Base-by-base conservation (phyloP, 345 rosid genomes). In the Syzygium aromaticum region DNA sequence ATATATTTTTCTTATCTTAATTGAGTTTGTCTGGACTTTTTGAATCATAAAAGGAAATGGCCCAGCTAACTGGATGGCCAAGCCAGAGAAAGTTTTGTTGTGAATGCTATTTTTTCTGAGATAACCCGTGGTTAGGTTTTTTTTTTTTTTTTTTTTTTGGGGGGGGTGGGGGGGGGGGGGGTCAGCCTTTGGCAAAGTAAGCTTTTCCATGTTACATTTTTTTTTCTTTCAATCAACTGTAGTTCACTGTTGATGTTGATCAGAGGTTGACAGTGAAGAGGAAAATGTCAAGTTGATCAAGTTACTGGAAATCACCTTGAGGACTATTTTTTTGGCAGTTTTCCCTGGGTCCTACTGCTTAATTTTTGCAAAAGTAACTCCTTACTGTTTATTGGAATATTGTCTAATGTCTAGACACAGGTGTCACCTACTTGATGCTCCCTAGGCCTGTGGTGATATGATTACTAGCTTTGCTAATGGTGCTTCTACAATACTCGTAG, bases 1-100 rank as follows among this genome's bases (percentile, higher is more conserved):
- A 63, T 84, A 22, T n/a, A 64, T 19, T 83, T 33, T 87, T 90
- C 78, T 87, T 43, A 61, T 80, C 56, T 49, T 84, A 46, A 83
- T 89, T 46, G 77, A 63, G 78, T 87, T 88, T 86, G 53, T 14
- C 14, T 5, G 49, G 43, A 38, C 27, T 38, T 73, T 38, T 33
- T 25, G 25, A 38, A 19, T 73, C 49, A 73, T 40, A 73, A 73
- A 73, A 33, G 49, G 80, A 33, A 33, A 73, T 73, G 46, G 80
- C 80, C 80, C 80, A 73, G 49, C 1, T 33, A 3, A 19, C 49
- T 73, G 25, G 80, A 73, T 64, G 46, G 80, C 25, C 49, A 73
- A 73, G 80, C 22, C 80, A 73, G 22, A 73, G 5, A 33, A 33
- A 19, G 13, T 73, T 33, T 17, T 73, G 49, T 19, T 33, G 15